Evolutionary conservation across 2,329 filamentous ascomycete species (phyloP).

Genomic region (Hymenoscyphus albidus): DNA sequence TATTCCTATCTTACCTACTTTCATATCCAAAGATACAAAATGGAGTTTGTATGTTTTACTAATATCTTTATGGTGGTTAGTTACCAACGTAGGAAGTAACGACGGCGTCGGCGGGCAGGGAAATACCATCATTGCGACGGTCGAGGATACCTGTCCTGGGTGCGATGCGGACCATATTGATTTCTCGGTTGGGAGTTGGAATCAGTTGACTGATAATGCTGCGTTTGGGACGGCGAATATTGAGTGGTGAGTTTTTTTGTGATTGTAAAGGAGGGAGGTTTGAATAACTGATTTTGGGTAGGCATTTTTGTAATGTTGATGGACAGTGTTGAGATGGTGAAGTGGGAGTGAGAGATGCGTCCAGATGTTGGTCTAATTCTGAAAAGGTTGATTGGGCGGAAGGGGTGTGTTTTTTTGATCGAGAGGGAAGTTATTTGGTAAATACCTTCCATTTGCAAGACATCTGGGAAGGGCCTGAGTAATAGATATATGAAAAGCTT

Average conservation of each 20-base stretch:
- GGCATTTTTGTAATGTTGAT: slow-evolving; percentile 8
- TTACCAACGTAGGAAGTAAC: slow-evolving; percentile 14
- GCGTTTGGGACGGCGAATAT: slow-evolving; percentile 11
- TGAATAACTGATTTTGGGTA: background rate
- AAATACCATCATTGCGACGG: slow-evolving; percentile 8
- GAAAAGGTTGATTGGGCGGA: background rate
- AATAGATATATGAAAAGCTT: background rate
- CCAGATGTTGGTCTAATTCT: background rate
- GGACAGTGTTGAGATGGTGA: background rate
- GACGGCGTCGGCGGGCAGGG: slow-evolving; percentile 14
- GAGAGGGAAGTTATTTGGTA: background rate
- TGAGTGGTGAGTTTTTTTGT: slow-evolving; percentile 6
- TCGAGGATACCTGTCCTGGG: slow-evolving; percentile 14
- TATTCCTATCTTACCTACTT: background rate
- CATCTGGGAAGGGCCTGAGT: background rate
- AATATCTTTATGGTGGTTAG: background rate
- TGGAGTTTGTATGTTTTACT: background rate
- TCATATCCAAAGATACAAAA: too few relatives aligned
- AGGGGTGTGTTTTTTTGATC: background rate
- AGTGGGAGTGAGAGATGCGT: background rate
- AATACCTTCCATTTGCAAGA: background rate
- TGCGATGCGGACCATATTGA: slow-evolving; percentile 18
- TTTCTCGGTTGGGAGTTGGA: slow-evolving; percentile 16
- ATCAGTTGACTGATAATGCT: slow-evolving; percentile 13
- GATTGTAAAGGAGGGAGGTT: background rate